Conservation (phyloP, 306 rosid species). For the Cyamopsis tetragonoloba region DNA sequence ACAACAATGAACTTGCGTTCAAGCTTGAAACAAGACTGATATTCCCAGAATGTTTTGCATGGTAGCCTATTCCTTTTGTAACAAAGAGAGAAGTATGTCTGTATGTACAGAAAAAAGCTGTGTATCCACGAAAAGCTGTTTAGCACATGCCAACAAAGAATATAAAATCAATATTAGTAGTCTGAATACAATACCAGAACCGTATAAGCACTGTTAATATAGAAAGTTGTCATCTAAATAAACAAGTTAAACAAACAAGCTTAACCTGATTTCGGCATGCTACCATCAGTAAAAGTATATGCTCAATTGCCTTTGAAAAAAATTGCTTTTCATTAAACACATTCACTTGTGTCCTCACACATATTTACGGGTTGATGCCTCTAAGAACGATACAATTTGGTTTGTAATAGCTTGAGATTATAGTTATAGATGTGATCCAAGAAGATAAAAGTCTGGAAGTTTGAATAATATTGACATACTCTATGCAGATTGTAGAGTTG, state of each 20-base stretch:
- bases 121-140: slow-evolving; percentile 91
- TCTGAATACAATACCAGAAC: background rate
- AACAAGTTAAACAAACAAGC: background rate
- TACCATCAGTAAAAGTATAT: background rate
- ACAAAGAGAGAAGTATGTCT: slow-evolving; percentile 87
- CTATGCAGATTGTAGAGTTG: slow-evolving; percentile 7
- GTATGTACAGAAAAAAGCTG: slow-evolving; percentile 96
- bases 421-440: background rate
- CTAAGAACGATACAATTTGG: background rate
- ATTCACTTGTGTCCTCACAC: background rate
- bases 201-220: background rate
- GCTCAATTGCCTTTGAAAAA: slow-evolving; percentile 1
- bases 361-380: background rate
- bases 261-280: background rate
- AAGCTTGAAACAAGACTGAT: slow-evolving; percentile 19
- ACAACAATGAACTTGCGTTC: slow-evolving; percentile 65
- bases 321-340: background rate
- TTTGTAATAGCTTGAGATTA: background rate
- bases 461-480: background rate
- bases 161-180: slow-evolving; percentile 27
- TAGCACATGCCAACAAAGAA: slow-evolving; percentile 25
- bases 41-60: slow-evolving; percentile 23
- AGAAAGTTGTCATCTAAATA: slow-evolving; percentile 6
- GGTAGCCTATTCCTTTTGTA: slow-evolving; percentile 76
- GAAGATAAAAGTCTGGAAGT: background rate